Conservation (phyloP, 1,139 yeast species). For the Sugiyamaella castrensis region DNA sequence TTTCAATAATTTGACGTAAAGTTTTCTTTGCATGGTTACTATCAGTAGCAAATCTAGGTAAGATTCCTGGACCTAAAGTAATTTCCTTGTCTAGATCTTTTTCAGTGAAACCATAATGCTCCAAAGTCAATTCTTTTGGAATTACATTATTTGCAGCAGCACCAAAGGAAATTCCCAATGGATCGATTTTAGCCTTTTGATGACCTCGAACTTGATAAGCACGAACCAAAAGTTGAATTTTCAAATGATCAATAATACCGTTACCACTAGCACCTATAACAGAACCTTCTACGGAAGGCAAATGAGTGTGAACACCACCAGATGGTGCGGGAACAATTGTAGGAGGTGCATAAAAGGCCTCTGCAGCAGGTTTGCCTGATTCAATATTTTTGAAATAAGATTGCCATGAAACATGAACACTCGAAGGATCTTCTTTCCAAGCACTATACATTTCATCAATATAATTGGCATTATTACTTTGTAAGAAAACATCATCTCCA, state of each 20-base stretch:
- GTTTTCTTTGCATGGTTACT: conserved; percentile 57
- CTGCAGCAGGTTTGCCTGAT: conserved; percentile 59
- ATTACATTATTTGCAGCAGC: conserved; percentile 47
- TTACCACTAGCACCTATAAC: conserved; percentile 33
- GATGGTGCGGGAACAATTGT: conserved; percentile 71
- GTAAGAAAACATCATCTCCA: conserved; percentile 65
- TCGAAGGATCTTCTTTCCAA: conserved; percentile 84
- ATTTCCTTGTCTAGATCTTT: conserved; percentile 79
- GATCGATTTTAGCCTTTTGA: conserved; percentile 92
- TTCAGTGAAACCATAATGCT: conserved; percentile 86
- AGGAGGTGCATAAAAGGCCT: conserved; percentile 90
- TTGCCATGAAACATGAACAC: conserved; percentile 96
- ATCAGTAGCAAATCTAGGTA: conserved; percentile 79
- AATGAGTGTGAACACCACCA: conserved; percentile 52
- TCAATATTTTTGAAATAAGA: conserved; percentile 89
- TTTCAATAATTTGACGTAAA: conserved; percentile 69
- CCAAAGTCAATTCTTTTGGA: conserved; percentile 88
- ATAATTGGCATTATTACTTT: conserved; percentile 83
- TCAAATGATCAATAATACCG: conserved; percentile 83
- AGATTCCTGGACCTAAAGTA: conserved; percentile 94
- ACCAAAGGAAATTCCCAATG: conserved; percentile 85
- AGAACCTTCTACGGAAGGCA: conserved; percentile 44
- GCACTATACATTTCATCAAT: conserved; percentile 97
- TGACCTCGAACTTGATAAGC: conserved; percentile 99
- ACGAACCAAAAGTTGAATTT: conserved; percentile 92